phyloP scores from a whole-genome alignment of 768 basidiomycete genomes.

The Calvatia gigantea region DNA sequence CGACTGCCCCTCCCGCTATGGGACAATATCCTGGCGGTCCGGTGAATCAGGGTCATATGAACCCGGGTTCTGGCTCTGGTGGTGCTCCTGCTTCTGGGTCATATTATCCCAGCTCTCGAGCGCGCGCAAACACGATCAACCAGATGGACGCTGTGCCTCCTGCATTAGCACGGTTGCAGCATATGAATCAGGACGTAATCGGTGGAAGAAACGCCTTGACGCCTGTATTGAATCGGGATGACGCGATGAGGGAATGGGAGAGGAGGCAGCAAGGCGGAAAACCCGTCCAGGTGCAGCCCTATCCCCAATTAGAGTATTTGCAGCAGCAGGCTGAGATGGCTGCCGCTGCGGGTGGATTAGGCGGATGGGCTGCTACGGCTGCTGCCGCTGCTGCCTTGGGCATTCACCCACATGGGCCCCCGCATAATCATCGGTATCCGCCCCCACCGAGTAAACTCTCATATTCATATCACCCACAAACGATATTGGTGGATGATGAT shows the following conservation, averaged over 20 bases:
- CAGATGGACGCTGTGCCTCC: slow-evolving; percentile 89
- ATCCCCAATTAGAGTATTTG: slow-evolving; percentile 87
- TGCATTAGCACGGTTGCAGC: slow-evolving; percentile 83
- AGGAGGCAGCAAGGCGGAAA: slow-evolving; percentile 71
- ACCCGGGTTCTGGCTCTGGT: slow-evolving; percentile 34
- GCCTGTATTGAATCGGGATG: slow-evolving; percentile 92
- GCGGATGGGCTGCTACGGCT: slow-evolving; percentile 9
- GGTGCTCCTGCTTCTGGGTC: slow-evolving; percentile 49
- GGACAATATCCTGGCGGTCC: slow-evolving; percentile 24
- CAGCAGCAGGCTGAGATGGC: slow-evolving; percentile 92
- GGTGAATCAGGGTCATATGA: slow-evolving; percentile 30
- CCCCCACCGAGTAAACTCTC: slow-evolving; percentile 63
- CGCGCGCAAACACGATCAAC: slow-evolving; percentile 90
- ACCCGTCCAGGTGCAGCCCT: slow-evolving; percentile 65
- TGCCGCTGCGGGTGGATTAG: slow-evolving; percentile 48
- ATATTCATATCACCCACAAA: slow-evolving; percentile 64
- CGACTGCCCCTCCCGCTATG: slow-evolving; percentile 21
- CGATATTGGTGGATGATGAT: slow-evolving; percentile 66
- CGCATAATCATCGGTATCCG: slow-evolving; percentile 44
- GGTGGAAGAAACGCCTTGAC: slow-evolving; percentile 80
- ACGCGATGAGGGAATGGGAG: slow-evolving; percentile 96
- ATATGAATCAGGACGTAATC: slow-evolving; percentile 84
- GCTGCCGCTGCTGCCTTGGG: slow-evolving; percentile 10
- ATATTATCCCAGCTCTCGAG: slow-evolving; percentile 68
- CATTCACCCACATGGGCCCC: slow-evolving; percentile 49